Evolutionary conservation across 805 yeast genomes (phyloP).

Genomic region (Spathaspora gorwiae): DNA sequence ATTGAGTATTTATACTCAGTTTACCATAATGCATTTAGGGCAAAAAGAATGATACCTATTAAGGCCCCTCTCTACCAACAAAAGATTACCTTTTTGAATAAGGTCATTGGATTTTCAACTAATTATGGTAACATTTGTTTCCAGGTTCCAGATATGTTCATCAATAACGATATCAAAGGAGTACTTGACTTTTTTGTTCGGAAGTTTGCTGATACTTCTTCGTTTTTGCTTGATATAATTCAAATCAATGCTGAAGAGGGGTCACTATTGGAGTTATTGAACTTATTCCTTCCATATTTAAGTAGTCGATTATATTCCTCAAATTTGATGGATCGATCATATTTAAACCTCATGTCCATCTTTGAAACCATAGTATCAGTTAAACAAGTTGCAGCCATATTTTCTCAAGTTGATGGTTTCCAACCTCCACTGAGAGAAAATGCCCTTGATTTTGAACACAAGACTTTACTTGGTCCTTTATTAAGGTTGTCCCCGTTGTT

Average conservation of each 20-base stretch:
- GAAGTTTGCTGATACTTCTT: conserved; percentile 14
- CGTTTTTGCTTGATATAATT: conserved; percentile 53
- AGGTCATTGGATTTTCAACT: conserved; percentile 45
- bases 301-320: conserved; percentile 31
- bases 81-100: conserved; percentile 41
- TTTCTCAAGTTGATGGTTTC: conserved; percentile 56
- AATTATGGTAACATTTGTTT: conserved; percentile 67
- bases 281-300: conserved; percentile 45
- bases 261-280: conserved; percentile 54
- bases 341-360: conserved; percentile 49
- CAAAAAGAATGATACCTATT: conserved; percentile 40
- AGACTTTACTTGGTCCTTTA: conserved; percentile 73
- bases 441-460: conserved; percentile 52
- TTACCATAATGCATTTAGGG: conserved; percentile 38
- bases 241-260: conserved; percentile 64
- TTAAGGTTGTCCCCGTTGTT: conserved; percentile 71
- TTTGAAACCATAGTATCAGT: conserved; percentile 55
- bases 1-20: conserved; percentile 44
- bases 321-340: conserved; percentile 48
- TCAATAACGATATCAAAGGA: conserved; percentile 32
- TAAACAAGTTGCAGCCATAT: conserved; percentile 56
- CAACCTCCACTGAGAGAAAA: conserved; percentile 37
- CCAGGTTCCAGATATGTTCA: conserved; percentile 63
- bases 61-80: conserved; percentile 34
- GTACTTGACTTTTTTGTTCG: conserved; percentile 23